These are phyloP conservation scores for Pseudohalonectria lignicola DNA, from an alignment of 2,329 filamentous ascomycete genomes.

Conservation along the genomic window DNA sequence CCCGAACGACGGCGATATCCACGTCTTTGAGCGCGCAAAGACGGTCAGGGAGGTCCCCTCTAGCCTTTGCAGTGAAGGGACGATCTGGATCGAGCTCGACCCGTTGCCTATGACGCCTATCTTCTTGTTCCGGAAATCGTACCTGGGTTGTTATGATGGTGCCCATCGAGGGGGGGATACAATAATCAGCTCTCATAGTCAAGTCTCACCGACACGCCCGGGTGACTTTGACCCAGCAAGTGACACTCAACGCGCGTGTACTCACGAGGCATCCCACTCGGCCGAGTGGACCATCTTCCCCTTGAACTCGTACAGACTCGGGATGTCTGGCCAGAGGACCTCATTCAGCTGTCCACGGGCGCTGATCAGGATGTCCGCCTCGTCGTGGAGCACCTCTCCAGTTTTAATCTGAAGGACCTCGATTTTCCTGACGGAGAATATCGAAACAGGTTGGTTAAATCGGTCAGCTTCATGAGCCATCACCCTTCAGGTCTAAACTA, in stretches of 20 bases:
- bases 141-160: too few species aligned
- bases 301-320: constrained; percentile 26
- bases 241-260: not conserved
- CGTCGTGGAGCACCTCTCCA: constrained; percentile 24
- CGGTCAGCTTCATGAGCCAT: too few species aligned
- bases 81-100: constrained; percentile 40
- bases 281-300: constrained; percentile 34
- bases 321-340: constrained; percentile 29
- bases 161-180: not conserved
- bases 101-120: constrained; percentile 42
- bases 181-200: not conserved
- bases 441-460: not conserved
- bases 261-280: constrained; percentile 28
- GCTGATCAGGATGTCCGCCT: constrained; percentile 26
- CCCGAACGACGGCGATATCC: constrained; percentile 36
- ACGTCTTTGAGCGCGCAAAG: constrained; percentile 37
- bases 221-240: too few species aligned
- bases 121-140: constrained; percentile 34
- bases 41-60: constrained; percentile 28
- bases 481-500: too few species aligned
- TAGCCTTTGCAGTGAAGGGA: constrained; percentile 33
- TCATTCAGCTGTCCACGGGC: constrained; percentile 31
- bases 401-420: constrained; percentile 21
- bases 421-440: constrained; percentile 13
- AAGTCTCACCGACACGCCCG: not conserved